phyloP scores from a whole-genome alignment of 1,139 yeast species.

The Tardiomyces blankii region DNA sequence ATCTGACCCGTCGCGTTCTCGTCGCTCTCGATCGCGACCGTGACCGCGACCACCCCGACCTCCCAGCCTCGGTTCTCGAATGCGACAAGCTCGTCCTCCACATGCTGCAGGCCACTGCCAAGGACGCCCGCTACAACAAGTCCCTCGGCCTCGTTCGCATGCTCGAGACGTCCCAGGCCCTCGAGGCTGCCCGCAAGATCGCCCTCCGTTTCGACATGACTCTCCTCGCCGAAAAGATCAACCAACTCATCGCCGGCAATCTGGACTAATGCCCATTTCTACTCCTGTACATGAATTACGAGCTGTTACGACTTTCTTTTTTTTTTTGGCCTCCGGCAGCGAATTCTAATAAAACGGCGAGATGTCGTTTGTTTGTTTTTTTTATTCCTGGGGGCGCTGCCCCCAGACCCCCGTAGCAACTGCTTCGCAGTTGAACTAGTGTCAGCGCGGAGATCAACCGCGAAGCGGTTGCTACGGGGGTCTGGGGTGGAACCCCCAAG shows the following conservation, averaged over 20 bases:
- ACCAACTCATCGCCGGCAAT: neutral
- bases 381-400: no score
- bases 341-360: no score
- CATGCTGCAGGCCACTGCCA: constrained; percentile 68
- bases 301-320: no score
- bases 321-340: no score
- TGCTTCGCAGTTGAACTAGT: no score
- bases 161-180: constrained; percentile 65
- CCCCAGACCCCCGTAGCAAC: no score
- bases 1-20: constrained; percentile 9
- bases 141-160: constrained; percentile 63
- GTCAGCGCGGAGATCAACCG: no score
- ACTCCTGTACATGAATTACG: no score
- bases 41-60: constrained; percentile 10
- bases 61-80: constrained; percentile 24
- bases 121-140: constrained; percentile 50
- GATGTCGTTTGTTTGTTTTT: no score
- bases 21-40: constrained; percentile 18
- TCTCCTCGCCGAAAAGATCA: constrained; percentile 55
- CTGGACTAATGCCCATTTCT: no score
- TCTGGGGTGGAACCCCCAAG: no score
- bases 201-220: constrained; percentile 68
- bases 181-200: constrained; percentile 74
- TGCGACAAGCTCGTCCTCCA: constrained; percentile 64
- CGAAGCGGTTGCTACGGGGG: no score